A percentile compares a stretch with the other conserved stretches of the same genome.
Evolutionary conservation across 495 filamentous ascomycete species (phyloP).

Genomic region (Aspergillus campestris): DNA sequence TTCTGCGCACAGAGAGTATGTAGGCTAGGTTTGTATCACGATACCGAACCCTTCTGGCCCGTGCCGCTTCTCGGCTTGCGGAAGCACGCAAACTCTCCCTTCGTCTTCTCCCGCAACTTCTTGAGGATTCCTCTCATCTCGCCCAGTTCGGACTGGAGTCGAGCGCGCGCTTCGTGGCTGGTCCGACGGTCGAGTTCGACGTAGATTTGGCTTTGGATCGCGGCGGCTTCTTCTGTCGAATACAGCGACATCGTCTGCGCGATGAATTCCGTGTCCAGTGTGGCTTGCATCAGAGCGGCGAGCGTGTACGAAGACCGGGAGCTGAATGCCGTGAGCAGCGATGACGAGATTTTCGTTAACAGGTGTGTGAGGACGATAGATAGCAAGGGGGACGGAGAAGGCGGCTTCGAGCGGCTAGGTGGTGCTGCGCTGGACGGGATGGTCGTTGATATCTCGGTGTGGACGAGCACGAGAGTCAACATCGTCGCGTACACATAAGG

Average conservation of each 20-base stretch:
- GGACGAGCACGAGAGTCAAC: constrained; percentile 73
- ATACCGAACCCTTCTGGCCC: constrained; percentile 13
- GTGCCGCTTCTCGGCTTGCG: constrained; percentile 38
- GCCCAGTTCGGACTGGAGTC: constrained; percentile 76
- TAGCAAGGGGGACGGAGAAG: constrained; percentile 52
- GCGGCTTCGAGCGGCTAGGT: constrained; percentile 24
- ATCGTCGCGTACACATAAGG: constrained; percentile 86
- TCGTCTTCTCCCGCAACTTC: constrained; percentile 69
- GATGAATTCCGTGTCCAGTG: constrained; percentile 92
- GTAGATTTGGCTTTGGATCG: constrained; percentile 80
- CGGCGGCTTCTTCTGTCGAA: constrained; percentile 70
- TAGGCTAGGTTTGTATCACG: not conserved
- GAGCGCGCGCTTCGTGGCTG: constrained; percentile 69
- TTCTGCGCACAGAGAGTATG: too few species aligned
- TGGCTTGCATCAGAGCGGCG: constrained; percentile 87
- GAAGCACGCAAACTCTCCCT: constrained; percentile 79
- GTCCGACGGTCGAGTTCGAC: constrained; percentile 78
- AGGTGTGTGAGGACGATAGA: constrained; percentile 69
- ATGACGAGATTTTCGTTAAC: constrained; percentile 62
- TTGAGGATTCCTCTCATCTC: constrained; percentile 84
- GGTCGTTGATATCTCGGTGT: constrained; percentile 86
- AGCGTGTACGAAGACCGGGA: constrained; percentile 60
- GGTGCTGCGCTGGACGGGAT: constrained; percentile 31
- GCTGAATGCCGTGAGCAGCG: constrained; percentile 64
- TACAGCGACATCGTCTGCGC: constrained; percentile 85